These are phyloP conservation scores for Monilinia fructigena DNA, from an alignment of 2,329 filamentous ascomycete species.

Conservation along the genomic window DNA sequence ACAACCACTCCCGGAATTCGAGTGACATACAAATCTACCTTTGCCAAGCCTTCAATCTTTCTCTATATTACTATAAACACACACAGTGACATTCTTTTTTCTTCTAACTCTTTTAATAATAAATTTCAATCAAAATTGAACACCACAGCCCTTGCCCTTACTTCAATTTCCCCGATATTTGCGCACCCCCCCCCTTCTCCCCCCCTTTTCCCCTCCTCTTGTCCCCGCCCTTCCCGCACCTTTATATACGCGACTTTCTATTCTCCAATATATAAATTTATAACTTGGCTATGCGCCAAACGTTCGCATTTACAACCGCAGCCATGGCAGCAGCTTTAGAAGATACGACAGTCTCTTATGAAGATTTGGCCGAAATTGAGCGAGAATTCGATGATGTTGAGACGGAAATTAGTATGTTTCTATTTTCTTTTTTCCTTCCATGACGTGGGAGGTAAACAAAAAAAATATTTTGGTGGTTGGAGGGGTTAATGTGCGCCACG, in stretches of 20 bases:
- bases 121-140: no score
- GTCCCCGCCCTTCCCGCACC: neutral
- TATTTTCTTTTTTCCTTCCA: slow-evolving; percentile 40
- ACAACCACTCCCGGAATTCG: neutral
- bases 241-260: neutral
- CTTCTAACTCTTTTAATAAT: no score
- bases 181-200: no score
- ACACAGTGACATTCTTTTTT: neutral
- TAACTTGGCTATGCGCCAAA: slow-evolving; percentile 32
- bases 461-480: neutral
- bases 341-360: slow-evolving; percentile 59
- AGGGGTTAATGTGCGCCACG: slow-evolving; percentile 20
- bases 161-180: neutral
- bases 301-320: slow-evolving; percentile 36
- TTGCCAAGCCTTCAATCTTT: slow-evolving; percentile 4
- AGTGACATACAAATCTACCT: slow-evolving; percentile 1
- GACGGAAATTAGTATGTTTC: slow-evolving; percentile 68
- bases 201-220: neutral
- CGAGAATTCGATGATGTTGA: slow-evolving; percentile 82
- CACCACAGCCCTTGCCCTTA: neutral
- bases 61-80: neutral
- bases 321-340: slow-evolving; percentile 42
- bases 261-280: neutral
- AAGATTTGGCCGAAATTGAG: slow-evolving; percentile 77
- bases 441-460: slow-evolving; percentile 1